A percentile compares a stretch with the other conserved stretches of the same genome.
Conservation (phyloP, 1,284 basidiomycete genomes). For the Ganoderma multipileum region DNA sequence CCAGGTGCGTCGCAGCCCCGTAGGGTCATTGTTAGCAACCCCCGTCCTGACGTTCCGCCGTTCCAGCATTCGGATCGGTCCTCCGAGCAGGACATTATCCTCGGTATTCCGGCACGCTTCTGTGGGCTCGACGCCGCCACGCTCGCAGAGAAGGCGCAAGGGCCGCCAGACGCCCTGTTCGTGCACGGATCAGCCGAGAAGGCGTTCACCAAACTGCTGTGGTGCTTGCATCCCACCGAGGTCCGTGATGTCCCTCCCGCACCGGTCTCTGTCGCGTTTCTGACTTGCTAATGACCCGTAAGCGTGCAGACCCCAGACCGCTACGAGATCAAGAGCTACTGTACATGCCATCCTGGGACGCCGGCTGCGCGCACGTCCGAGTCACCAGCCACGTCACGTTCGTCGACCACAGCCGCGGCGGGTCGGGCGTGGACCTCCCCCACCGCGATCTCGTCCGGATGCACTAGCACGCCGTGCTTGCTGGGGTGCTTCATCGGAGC, state of each 20-base stretch:
- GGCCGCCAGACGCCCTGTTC: neutral
- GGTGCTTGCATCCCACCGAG: neutral
- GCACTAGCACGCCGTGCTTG: neutral
- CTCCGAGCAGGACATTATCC: neutral
- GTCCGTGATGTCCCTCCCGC: neutral
- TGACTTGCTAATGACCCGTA: neutral
- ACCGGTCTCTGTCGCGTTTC: neutral
- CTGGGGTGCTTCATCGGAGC: neutral
- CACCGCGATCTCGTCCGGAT: neutral
- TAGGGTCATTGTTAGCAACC: neutral
- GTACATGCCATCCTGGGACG: neutral
- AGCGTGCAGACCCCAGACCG: neutral
- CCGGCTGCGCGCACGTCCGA: neutral
- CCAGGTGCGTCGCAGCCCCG: neutral
- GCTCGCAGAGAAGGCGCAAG: neutral
- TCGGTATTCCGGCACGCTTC: neutral
- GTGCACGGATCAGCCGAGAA: neutral
- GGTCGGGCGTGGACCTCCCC: neutral
- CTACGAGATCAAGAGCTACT: neutral
- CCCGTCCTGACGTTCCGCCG: neutral
- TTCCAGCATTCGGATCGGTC: neutral
- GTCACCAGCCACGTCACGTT: neutral
- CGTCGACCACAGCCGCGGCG: neutral
- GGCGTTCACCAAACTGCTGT: neutral
- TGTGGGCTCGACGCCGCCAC: neutral